Percentiles rank a stretch among this genome's conserved stretches.
Conservation (phyloP, 2,329 filamentous ascomycete genomes). For the Talaromyces sp. region DNA sequence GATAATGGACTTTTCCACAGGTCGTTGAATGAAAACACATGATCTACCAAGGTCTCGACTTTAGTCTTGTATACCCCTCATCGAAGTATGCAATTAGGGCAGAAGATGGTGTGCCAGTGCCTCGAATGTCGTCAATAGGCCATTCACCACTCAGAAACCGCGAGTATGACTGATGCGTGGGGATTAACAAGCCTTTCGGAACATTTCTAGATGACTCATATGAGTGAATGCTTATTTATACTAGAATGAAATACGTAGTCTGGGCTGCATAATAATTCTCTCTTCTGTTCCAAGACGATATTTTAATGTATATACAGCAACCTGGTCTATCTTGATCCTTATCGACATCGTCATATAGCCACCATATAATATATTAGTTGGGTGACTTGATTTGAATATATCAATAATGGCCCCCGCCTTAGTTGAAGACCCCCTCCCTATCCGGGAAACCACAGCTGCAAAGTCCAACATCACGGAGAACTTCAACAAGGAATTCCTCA, state of each 20-base stretch:
- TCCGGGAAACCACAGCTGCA: slow-evolving; percentile 27
- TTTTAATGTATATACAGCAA: neutral
- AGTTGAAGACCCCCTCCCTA: slow-evolving; percentile 28
- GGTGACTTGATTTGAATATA: neutral
- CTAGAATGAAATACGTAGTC: neutral
- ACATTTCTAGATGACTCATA: neutral
- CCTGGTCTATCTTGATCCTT: neutral
- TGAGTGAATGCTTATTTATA: neutral
- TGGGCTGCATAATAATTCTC: neutral
- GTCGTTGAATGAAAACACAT: neutral
- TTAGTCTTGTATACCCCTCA: slow-evolving; percentile 3
- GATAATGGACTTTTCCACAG: neutral
- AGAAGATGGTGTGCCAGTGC: slow-evolving; percentile 2
- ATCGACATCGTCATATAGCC: neutral
- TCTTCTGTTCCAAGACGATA: neutral
- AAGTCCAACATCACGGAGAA: slow-evolving; percentile 31
- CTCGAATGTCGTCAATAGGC: neutral
- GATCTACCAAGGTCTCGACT: neutral
- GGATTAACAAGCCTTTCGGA: neutral
- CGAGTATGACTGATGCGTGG: neutral
- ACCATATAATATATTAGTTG: neutral
- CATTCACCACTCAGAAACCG: neutral
- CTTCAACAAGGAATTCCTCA: slow-evolving; percentile 36
- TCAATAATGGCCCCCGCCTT: slow-evolving; percentile 33
- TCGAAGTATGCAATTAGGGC: neutral